Evolutionary conservation across 108 stramenopile species (phyloP).

Genomic region (Pseudonitzschia pungens): DNA sequence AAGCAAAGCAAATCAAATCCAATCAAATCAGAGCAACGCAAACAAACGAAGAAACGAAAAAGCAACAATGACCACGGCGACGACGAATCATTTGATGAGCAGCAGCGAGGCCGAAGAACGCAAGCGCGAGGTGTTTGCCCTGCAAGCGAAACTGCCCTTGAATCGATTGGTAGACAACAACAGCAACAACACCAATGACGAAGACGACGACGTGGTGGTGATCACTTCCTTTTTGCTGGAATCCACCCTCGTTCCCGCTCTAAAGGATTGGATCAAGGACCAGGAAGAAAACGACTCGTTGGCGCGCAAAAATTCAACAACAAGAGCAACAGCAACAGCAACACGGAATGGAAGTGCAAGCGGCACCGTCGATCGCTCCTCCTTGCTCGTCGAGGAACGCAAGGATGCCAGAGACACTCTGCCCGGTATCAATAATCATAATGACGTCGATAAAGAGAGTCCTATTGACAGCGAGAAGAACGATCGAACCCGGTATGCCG

Average conservation of each 20-base stretch:
- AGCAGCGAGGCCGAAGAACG: not conserved
- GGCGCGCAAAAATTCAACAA: not conserved
- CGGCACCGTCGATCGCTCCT: no score
- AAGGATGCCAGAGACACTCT: constrained; percentile 1
- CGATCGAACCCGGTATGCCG: not conserved
- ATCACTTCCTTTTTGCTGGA: not conserved
- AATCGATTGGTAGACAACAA: not conserved
- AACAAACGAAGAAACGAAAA: not conserved
- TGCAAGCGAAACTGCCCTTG: not conserved
- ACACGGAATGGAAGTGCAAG: not conserved
- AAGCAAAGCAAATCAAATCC: no score
- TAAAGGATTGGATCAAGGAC: constrained; percentile 3
- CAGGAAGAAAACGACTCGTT: not conserved
- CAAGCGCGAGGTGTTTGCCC: not conserved
- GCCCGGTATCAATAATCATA: not conserved
- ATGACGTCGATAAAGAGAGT: not conserved
- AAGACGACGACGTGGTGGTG: not conserved
- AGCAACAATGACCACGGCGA: not conserved
- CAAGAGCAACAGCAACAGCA: no score
- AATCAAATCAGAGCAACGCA: no score
- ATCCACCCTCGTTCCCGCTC: not conserved
- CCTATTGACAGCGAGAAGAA: not conserved
- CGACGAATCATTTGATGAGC: not conserved
- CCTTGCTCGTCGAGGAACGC: not conserved
- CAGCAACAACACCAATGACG: not conserved